Percentiles rank a stretch among this genome's conserved stretches.
Conservation (phyloP, 2,329 filamentous ascomycete species). For the Fusarium sp. region DNA sequence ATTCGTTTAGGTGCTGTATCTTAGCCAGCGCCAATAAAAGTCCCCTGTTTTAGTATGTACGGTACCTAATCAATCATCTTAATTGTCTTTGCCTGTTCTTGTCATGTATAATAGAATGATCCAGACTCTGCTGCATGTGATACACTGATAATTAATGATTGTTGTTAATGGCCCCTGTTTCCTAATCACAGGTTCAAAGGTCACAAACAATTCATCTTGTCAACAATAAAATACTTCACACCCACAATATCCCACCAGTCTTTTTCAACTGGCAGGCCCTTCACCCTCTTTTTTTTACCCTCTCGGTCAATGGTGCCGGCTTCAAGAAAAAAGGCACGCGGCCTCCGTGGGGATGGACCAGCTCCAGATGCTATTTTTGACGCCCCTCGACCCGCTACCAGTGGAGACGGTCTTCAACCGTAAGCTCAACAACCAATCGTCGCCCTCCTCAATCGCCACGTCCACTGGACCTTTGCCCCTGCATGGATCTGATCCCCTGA, state of each 20-base stretch:
- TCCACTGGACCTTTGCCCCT: constrained; percentile 26
- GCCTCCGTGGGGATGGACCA: constrained; percentile 31
- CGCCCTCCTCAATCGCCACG: constrained; percentile 23
- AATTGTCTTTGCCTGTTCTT: constrained; percentile 7
- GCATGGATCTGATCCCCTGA: constrained; percentile 25
- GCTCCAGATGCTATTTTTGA: constrained; percentile 45
- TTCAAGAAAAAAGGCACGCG: constrained; percentile 18
- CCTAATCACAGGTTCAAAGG: neutral
- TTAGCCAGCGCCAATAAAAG: constrained; percentile 21
- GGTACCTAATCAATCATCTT: constrained; percentile 3
- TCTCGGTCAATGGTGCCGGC: constrained; percentile 7
- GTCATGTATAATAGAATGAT: neutral
- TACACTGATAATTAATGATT: neutral
- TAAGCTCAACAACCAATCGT: constrained; percentile 27
- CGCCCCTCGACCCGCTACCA: constrained; percentile 28
- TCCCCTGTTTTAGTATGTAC: constrained; percentile 26
- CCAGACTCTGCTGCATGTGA: constrained; percentile 18
- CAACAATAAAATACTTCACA: neutral
- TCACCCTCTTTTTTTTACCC: neutral
- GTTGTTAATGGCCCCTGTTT: neutral
- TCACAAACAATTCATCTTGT: neutral
- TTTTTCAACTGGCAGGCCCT: neutral
- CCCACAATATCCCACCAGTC: neutral
- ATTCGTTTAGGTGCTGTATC: constrained; percentile 7
- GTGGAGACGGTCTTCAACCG: constrained; percentile 28